These are phyloP conservation scores for Cynara cardunculus DNA, from an alignment of 129 eudicot species.

Conservation along the genomic window DNA sequence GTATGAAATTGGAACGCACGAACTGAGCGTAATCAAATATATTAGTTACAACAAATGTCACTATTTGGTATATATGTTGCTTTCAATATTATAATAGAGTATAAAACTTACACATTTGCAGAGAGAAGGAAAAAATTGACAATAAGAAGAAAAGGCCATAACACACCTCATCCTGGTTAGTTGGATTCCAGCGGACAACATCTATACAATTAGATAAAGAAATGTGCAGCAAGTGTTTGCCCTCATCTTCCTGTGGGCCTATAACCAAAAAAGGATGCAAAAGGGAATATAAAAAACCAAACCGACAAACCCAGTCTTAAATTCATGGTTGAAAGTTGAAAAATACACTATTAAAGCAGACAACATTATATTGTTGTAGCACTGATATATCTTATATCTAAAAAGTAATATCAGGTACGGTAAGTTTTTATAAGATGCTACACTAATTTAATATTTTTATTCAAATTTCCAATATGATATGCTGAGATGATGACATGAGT, in stretches of 20 bases:
- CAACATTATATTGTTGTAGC: not conserved
- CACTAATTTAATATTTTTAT: not conserved
- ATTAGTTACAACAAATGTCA: not conserved
- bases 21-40: not conserved
- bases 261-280: not conserved
- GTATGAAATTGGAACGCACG: not conserved
- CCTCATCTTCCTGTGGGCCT: conserved; percentile 57
- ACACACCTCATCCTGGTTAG: conserved; percentile 86
- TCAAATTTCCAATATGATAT: not conserved
- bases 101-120: not conserved
- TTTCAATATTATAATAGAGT: not conserved
- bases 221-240: conserved; percentile 70
- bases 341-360: not conserved
- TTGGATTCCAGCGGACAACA: conserved; percentile 81
- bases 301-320: not conserved
- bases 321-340: not conserved
- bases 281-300: not conserved
- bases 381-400: not conserved
- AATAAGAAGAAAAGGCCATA: conserved; percentile 2
- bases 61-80: not conserved
- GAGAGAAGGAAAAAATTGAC: not conserved
- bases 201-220: conserved; percentile 38
- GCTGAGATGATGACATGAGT: not conserved
- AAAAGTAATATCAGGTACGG: not conserved
- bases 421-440: not conserved